Percentiles rank a stretch among this genome's conserved stretches.
phyloP scores from a whole-genome alignment of 768 basidiomycete species.

The Sarcodon aspratus region DNA sequence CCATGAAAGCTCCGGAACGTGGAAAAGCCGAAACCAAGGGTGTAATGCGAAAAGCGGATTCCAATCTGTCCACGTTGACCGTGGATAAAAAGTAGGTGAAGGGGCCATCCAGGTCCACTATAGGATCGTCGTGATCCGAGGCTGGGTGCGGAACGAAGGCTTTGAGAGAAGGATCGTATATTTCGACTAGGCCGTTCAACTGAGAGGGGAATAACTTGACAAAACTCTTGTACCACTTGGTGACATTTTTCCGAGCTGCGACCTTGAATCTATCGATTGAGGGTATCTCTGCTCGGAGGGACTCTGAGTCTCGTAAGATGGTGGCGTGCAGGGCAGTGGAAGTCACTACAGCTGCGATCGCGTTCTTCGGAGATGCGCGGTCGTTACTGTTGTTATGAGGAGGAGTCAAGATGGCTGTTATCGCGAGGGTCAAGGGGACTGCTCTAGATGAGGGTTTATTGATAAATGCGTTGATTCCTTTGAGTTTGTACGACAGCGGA shows the following conservation, averaged over 20 bases:
- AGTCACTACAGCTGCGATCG: constrained; percentile 69
- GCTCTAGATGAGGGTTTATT: constrained; percentile 10
- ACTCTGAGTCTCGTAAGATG: constrained; percentile 76
- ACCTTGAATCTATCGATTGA: constrained; percentile 80
- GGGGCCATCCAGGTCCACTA: constrained; percentile 54
- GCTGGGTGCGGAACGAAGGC: constrained; percentile 33
- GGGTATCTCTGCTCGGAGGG: constrained; percentile 54
- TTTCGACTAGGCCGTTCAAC: constrained; percentile 30
- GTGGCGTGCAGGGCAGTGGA: constrained; percentile 81
- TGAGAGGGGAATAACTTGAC: constrained; percentile 44
- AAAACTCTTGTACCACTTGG: constrained; percentile 54
- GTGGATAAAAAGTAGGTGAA: constrained; percentile 82
- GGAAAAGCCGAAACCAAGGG: constrained; percentile 38
- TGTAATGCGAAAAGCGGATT: constrained; percentile 68
- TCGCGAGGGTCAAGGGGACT: constrained; percentile 41
- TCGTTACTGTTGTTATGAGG: constrained; percentile 7
- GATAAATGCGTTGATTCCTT: constrained; percentile 45
- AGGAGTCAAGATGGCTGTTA: constrained; percentile 31
- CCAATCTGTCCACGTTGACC: constrained; percentile 77
- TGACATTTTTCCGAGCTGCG: constrained; percentile 68
- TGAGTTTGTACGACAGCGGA: constrained; percentile 32
- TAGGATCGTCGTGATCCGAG: constrained; percentile 17
- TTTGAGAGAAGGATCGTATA: constrained; percentile 45
- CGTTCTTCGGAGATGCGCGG: constrained; percentile 3
- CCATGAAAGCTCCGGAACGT: constrained; percentile 35